These are phyloP conservation scores for Quercus cerris DNA, from an alignment of 306 rosid species.

Conservation along the genomic window DNA sequence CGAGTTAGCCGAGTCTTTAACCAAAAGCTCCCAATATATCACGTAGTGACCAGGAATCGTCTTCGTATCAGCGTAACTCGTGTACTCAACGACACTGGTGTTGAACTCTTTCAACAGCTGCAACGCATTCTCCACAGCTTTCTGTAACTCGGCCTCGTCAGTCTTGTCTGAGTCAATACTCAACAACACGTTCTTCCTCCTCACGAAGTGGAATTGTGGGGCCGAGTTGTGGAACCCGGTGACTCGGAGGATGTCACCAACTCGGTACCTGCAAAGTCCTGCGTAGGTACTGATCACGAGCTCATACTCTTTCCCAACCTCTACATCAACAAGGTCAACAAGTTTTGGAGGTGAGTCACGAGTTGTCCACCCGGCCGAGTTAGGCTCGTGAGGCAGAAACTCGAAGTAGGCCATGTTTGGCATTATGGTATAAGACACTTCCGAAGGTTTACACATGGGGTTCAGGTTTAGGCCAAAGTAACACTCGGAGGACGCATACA, in stretches of 20 bases:
- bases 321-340: constrained; percentile 39
- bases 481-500: constrained; percentile 63
- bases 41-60: constrained; percentile 63
- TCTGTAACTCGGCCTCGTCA: constrained; percentile 57
- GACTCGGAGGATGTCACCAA: constrained; percentile 58
- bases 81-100: constrained; percentile 59
- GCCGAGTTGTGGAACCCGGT: constrained; percentile 71
- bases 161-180: constrained; percentile 64
- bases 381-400: constrained; percentile 47
- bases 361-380: not conserved
- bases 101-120: constrained; percentile 10
- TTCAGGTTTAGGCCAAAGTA: constrained; percentile 54
- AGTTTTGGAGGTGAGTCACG: constrained; percentile 17
- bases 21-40: constrained; percentile 53
- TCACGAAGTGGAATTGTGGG: constrained; percentile 58
- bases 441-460: constrained; percentile 50
- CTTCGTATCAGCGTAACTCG: constrained; percentile 50
- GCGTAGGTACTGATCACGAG: constrained; percentile 55
- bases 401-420: constrained; percentile 68
- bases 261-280: constrained; percentile 50
- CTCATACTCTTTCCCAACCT: constrained; percentile 55
- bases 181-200: constrained; percentile 51
- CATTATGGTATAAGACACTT: constrained; percentile 59
- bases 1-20: constrained; percentile 28
- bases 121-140: constrained; percentile 48